A percentile compares a stretch with the other conserved stretches of the same genome.
Evolutionary conservation across 257 asterid species (phyloP).

Genomic region (Nicotiana sylvestris): DNA sequence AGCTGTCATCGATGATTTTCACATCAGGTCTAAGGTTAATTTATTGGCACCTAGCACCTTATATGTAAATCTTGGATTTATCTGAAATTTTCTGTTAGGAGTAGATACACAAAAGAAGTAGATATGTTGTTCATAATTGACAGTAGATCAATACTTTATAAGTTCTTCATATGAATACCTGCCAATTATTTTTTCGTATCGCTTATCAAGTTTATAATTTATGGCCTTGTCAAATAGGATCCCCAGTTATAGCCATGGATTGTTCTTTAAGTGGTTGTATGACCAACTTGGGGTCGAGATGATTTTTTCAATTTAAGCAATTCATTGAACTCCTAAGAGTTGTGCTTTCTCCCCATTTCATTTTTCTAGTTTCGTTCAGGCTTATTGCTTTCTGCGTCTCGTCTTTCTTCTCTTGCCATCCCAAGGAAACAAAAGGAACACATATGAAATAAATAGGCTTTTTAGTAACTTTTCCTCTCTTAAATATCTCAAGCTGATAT

Average conservation of each 20-base stretch:
- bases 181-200: not conserved
- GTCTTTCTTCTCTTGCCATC: no score
- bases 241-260: not conserved
- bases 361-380: no score
- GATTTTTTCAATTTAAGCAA: not conserved
- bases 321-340: not conserved
- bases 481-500: not conserved
- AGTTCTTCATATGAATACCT: not conserved
- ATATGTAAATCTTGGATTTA: no score
- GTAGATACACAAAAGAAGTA: no score
- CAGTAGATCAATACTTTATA: not conserved
- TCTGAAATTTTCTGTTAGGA: not conserved
- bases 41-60: no score
- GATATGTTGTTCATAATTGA: not conserved
- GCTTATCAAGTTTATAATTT: not conserved
- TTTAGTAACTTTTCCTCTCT: no score
- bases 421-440: no score
- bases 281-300: not conserved
- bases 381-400: no score
- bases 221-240: not conserved
- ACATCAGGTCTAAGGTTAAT: not conserved
- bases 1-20: not conserved
- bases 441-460: no score
- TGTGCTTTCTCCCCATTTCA: no score
- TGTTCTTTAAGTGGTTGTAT: not conserved